Evolutionary conservation across 768 basidiomycete species (phyloP), one percentile per base, ranked within the genome.

Genomic region (Collybia sordida): DNA sequence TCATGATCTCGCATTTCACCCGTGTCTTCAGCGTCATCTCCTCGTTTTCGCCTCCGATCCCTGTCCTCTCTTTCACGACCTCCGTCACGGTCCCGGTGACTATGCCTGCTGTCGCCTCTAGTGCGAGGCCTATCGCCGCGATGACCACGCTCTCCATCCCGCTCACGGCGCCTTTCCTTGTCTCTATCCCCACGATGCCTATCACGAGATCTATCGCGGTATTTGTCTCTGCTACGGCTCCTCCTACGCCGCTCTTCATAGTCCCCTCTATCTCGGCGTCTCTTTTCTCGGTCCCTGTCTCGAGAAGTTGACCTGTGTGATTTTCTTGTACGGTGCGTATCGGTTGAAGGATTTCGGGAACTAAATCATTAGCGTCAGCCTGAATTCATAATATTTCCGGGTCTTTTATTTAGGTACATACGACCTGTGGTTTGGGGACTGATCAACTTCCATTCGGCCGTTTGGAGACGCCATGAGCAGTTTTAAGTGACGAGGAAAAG

Each of bases 301-400:
- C 80, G 75, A 19, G 90, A 91, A 45, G 70, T 72, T 8, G 90
- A 92, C 53, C 82, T 77, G 59, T 89, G 87, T 41, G 88, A 90
- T 51, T 79, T 78, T 57, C 75, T 78, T 18, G 88, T 90, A 38
- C 80, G 82, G 57, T 83, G 81, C 8, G 88, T 91, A 64, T 90
- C 88, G 31, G 83, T 83, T 3, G 89, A 90, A 64, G 82, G 81
- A 63, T 86, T 86, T 58, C 87, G 83, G 53, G 85, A 86, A 49
- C 85, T 84, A 51, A 38, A 41, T 15, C 11, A 31, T 12, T 41
- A 22, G 49, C 25, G 9, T 27, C n/a, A 54, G 42, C 28, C 39
- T 45, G 25, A 41, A 24, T 47, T 49, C 45, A 52, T 37, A 34
- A 49, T 49, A 23, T 47, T 7, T 49, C 49, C 47, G 53, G 17